Percentiles rank a stretch among this genome's conserved stretches.
These are phyloP conservation scores for Clathrus columnatus DNA, from an alignment of 768 basidiomycete species.

Conservation along the genomic window DNA sequence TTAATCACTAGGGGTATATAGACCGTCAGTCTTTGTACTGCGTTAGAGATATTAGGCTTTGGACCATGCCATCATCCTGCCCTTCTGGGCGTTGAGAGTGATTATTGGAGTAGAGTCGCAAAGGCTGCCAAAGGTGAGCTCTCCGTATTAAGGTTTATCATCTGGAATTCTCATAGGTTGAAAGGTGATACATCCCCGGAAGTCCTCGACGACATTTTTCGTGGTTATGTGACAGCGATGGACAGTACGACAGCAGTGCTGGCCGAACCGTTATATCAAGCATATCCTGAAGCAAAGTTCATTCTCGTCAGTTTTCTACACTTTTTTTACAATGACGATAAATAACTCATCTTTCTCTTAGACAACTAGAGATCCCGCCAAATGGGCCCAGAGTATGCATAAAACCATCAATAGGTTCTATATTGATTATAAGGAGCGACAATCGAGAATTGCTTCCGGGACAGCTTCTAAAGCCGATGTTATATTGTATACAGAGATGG, in stretches of 20 bases:
- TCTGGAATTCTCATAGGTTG: too few relatives aligned
- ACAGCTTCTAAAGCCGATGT: not conserved
- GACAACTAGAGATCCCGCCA: not conserved
- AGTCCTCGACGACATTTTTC: not conserved
- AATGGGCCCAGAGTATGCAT: conserved; percentile 2
- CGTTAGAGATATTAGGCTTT: not conserved
- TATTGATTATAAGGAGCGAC: not conserved
- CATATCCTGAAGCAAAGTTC: conserved; percentile 8
- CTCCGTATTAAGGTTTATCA: too few relatives aligned
- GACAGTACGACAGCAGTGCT: conserved; percentile 3
- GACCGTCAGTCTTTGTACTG: not conserved
- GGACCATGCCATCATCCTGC: not conserved
- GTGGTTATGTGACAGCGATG: not conserved
- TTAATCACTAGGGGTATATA: not conserved
- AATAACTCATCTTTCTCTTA: too few relatives aligned
- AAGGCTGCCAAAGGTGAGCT: not conserved
- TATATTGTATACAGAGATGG: not conserved
- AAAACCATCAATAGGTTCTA: not conserved
- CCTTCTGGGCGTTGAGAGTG: not conserved
- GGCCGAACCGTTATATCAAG: not conserved
- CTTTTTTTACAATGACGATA: too few relatives aligned
- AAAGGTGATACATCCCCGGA: not conserved
- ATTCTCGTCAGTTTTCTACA: conserved; percentile 8
- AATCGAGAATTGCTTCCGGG: not conserved
- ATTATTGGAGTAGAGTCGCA: not conserved